These are phyloP conservation scores for Xerophyta viscosa DNA, from an alignment of 106 monocot genomes.

Conservation along the genomic window DNA sequence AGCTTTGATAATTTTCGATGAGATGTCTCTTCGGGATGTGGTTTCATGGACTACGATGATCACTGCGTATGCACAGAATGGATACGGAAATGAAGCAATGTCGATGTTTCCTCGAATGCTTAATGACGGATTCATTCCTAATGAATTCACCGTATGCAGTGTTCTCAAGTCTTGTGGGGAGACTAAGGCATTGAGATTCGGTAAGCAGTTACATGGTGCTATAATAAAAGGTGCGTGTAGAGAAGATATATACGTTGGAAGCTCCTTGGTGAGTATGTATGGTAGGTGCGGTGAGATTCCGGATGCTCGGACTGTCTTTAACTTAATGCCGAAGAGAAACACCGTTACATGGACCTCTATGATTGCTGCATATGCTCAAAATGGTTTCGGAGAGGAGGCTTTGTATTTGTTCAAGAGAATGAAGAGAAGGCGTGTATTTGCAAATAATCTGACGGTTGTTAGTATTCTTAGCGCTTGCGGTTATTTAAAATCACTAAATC, in stretches of 20 bases:
- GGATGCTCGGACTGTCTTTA: slow-evolving; percentile 71
- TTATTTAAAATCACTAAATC: slow-evolving; percentile 26
- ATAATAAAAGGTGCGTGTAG: slow-evolving; percentile 44
- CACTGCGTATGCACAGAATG: slow-evolving; percentile 48
- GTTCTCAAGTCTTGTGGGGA: slow-evolving; percentile 76
- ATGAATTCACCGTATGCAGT: slow-evolving; percentile 81
- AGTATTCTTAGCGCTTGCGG: slow-evolving; percentile 74
- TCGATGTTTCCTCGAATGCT: slow-evolving; percentile 62
- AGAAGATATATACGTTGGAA: slow-evolving; percentile 59
- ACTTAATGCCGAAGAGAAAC: slow-evolving; percentile 69
- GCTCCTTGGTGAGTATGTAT: slow-evolving; percentile 76
- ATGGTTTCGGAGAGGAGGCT: slow-evolving; percentile 55
- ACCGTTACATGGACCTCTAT: slow-evolving; percentile 90
- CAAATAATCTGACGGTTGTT: slow-evolving; percentile 51
- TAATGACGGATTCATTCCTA: slow-evolving; percentile 29
- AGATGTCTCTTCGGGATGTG: slow-evolving; percentile 47
- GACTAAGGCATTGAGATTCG: slow-evolving; percentile 46
- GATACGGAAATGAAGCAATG: slow-evolving; percentile 37
- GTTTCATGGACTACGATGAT: slow-evolving; percentile 83
- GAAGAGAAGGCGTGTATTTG: slow-evolving; percentile 48
- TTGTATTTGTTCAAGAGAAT: slow-evolving; percentile 60
- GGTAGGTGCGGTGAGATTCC: slow-evolving; percentile 42
- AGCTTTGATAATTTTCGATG: slow-evolving; percentile 36
- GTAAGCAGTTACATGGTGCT: slow-evolving; percentile 70
- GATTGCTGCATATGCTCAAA: slow-evolving; percentile 79